Base-by-base conservation (phyloP, 192 early-diverging fungal species). In the Backusella circina region DNA sequence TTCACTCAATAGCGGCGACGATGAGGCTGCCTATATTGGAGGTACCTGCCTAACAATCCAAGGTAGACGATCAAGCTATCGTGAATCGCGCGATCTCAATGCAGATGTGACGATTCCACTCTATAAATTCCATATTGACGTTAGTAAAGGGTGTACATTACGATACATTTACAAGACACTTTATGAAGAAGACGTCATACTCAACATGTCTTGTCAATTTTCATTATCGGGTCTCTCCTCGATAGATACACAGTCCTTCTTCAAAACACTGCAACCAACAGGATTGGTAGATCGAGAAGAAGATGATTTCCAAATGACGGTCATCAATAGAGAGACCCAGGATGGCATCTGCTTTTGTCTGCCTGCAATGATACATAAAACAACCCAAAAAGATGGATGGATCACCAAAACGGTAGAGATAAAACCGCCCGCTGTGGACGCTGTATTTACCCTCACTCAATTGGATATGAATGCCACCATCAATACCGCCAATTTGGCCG, bases 201-300 rank as follows among this genome's bases (percentile, higher is more conserved):
- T 70, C 23, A 70, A 26, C 41, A 70, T 70, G 28, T 47, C 41
- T 0, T 70, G 69, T 31, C 69, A 70, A 5, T 70, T 70, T 1
- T 18, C 15, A 6, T 31, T 70, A 18, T 30, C 38, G 3, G 39
- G 26, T 1, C 21, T 35, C 21, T 16, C 38, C 0, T 15, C 10
- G 0, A 12, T 5, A 18, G 26, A n/a, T 4, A 21, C 26, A 47
- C 39, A 70, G 16, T 68, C 36, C 7, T 68, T 68, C 26, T 68
- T 10, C 10, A 23, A 12, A 12, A 12, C 21, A 18, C 21, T 33
- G n/a, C 32, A 68, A 38, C 67, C 67, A 10, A 33, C 21, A 36
- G 36, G 33, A 1, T 68, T 36, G 16, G 16, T 68, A 2, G 67
- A 68, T 36, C 32, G 32, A 12, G 67, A 68, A 12, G 67, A 68